These are phyloP conservation scores for Pichia sp. DNA, from an alignment of 1,139 yeast genomes.

Conservation along the genomic window DNA sequence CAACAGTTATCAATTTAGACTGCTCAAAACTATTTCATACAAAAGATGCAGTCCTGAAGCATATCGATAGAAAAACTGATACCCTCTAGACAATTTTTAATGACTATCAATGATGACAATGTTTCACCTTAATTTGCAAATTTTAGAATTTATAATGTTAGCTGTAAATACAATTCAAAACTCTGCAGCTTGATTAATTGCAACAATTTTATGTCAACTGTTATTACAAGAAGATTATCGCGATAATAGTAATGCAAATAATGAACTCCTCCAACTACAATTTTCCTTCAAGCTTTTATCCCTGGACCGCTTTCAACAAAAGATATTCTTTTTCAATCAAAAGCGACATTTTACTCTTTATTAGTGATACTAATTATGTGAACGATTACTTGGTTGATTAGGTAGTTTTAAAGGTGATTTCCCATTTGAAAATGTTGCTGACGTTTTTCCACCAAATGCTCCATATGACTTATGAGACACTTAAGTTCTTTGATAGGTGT, in stretches of 20 bases:
- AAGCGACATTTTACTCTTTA: slow-evolving; percentile 59
- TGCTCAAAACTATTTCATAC: slow-evolving; percentile 39
- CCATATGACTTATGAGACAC: slow-evolving; percentile 81
- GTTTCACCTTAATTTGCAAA: slow-evolving; percentile 37
- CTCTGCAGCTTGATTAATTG: slow-evolving; percentile 45
- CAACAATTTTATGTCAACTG: slow-evolving; percentile 63
- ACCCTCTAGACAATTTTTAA: slow-evolving; percentile 27
- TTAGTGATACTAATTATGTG: slow-evolving; percentile 37
- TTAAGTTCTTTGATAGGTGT: slow-evolving; percentile 82
- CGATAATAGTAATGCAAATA: slow-evolving; percentile 36
- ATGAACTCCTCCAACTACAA: slow-evolving; percentile 39
- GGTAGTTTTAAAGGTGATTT: slow-evolving; percentile 80
- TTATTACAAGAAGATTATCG: slow-evolving; percentile 33
- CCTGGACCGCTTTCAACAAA: slow-evolving; percentile 46
- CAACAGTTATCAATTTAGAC: slow-evolving; percentile 39
- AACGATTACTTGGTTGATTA: slow-evolving; percentile 37
- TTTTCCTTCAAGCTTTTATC: slow-evolving; percentile 61
- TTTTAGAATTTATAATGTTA: slow-evolving; percentile 52
- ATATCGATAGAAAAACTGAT: slow-evolving; percentile 29
- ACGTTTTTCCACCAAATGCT: slow-evolving; percentile 46
- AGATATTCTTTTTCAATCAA: slow-evolving; percentile 50
- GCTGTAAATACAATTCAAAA: slow-evolving; percentile 57
- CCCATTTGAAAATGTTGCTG: slow-evolving; percentile 67
- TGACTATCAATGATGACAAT: slow-evolving; percentile 30
- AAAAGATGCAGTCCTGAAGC: slow-evolving; percentile 40